Evolutionary conservation across 2,329 filamentous ascomycete genomes (phyloP).

Genomic region (Cordyceps tenuipes): DNA sequence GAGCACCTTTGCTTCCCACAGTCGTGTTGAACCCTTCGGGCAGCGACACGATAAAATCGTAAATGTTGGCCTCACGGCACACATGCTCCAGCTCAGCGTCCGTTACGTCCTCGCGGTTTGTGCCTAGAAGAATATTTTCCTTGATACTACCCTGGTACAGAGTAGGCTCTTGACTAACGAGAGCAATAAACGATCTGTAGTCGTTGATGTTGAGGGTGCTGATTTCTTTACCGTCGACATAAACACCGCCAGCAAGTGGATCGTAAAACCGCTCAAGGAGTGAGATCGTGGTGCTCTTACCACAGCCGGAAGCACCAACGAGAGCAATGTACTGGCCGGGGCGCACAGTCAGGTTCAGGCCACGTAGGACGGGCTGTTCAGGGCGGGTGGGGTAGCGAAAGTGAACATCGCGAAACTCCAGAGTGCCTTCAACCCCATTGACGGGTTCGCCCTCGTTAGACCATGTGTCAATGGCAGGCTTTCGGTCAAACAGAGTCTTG

Average conservation of each 20-base stretch:
- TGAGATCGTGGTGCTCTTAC: conserved; percentile 89
- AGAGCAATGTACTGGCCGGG: conserved; percentile 81
- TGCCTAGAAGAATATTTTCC: conserved; percentile 82
- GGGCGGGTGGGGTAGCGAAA: conserved; percentile 90
- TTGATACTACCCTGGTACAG: conserved; percentile 86
- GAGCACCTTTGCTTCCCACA: conserved; percentile 77
- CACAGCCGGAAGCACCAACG: conserved; percentile 89
- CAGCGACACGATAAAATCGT: conserved; percentile 80
- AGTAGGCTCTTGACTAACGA: conserved; percentile 91
- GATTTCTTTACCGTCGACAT: conserved; percentile 77
- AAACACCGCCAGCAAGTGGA: conserved; percentile 69
- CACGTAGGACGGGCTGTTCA: conserved; percentile 84
- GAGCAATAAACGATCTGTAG: conserved; percentile 73
- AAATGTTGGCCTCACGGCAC: conserved; percentile 85
- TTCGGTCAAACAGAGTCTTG: conserved; percentile 74
- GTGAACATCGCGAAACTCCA: conserved; percentile 89
- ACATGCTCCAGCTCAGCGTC: conserved; percentile 69
- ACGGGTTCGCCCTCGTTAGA: conserved; percentile 58
- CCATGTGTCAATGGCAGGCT: conserved; percentile 78
- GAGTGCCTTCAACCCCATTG: conserved; percentile 58
- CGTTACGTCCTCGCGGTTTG: conserved; percentile 54
- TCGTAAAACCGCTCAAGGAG: conserved; percentile 94
- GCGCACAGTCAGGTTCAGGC: conserved; percentile 64
- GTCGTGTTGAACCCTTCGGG: conserved; percentile 80
- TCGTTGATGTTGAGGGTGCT: conserved; percentile 73